Base-by-base conservation (phyloP, 192 early-diverging fungal species). In the Cladochytrium replicatum region DNA sequence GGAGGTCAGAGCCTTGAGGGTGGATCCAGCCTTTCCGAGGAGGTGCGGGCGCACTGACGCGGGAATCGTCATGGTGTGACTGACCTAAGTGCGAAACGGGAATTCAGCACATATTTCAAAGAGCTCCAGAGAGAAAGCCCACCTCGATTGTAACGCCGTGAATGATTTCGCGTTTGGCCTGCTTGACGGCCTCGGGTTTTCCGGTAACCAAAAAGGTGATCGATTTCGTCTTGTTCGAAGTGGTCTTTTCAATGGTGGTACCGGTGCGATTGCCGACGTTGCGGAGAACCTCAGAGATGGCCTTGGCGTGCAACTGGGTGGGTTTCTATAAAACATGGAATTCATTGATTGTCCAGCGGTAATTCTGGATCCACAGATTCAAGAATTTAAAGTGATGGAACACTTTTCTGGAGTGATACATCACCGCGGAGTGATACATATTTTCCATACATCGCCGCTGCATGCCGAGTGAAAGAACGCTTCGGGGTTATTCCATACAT, bases 171-270 rank as follows among this genome's bases (percentile, higher is more conserved):
- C 83, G 80, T 50, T 86, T 86, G 9, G 89, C 87, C 37, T 69
- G 68, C 46, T 75, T 79, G 15, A 93, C 87, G 46, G 73, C 75
- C 17, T 86, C 84, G n/a, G 77, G 62, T 38, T 77, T 76, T 38
- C 93, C 93, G 55, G 77, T 79, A 62, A 97, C 80, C 21, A 94
- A 56, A 44, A 92, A 87, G 17, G 90, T 91, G 25, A 85, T 76
- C 1, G 78, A 81, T 9, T 77, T 72, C 19, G 76, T 75, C 29
- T 69, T 76, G 26, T 68, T 59, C 68, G 85, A 83, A 25, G 84
- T 85, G 32, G 88, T 86, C 11, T 85, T 71, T 34, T 94, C 88
- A 47, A 97, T 93, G 19, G 76, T 73, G 6, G 90, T 88, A 44
- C 74, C 67, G 1, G 83, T 84, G 32, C 69, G n/a, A n/a, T 23